Conservation (phyloP, 768 basidiomycete species). For the Panellus pusillus region DNA sequence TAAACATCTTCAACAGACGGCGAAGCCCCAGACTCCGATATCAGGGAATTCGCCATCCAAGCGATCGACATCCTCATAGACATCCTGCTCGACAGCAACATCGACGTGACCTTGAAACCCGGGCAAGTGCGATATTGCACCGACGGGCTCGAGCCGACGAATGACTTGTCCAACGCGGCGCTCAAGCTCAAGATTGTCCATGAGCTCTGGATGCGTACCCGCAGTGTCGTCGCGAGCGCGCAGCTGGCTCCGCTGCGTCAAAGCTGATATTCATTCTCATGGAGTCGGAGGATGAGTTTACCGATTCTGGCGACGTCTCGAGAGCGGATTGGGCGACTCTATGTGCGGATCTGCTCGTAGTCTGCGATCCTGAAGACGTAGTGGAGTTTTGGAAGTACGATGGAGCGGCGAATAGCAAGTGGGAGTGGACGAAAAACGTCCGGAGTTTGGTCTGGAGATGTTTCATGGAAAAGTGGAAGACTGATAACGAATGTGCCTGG, state of each 20-base stretch:
- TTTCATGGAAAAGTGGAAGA: conserved; percentile 58
- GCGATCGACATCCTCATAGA: conserved; percentile 46
- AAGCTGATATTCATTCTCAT: conserved; percentile 50
- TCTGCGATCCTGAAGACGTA: conserved; percentile 48
- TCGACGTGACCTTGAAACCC: conserved; percentile 40
- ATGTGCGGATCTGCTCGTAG: conserved; percentile 52
- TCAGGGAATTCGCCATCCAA: conserved; percentile 39
- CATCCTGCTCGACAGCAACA: conserved; percentile 46
- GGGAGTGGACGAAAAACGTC: conserved; percentile 40
- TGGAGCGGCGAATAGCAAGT: conserved; percentile 23
- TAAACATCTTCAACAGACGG: conserved; percentile 33
- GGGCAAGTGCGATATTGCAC: conserved; percentile 15
- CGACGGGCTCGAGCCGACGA: conserved; percentile 15
- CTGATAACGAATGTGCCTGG: conserved; percentile 47
- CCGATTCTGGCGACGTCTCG: conserved; percentile 44
- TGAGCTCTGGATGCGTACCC: conserved; percentile 56
- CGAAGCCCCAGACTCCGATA: conserved; percentile 38
- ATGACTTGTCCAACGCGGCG: conserved; percentile 37
- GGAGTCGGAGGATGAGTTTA: conserved; percentile 45
- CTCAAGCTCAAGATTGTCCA: conserved; percentile 60
- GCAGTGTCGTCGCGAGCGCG: conserved; percentile 40
- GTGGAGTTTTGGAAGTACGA: conserved; percentile 53
- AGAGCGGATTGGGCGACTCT: conserved; percentile 59
- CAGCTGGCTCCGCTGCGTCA: conserved; percentile 45
- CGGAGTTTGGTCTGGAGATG: conserved; percentile 57